Percentiles rank a stretch among this genome's conserved stretches.
phyloP scores from a whole-genome alignment of 2,329 filamentous ascomycete genomes.

The Pseudogymnoascus sp. region DNA sequence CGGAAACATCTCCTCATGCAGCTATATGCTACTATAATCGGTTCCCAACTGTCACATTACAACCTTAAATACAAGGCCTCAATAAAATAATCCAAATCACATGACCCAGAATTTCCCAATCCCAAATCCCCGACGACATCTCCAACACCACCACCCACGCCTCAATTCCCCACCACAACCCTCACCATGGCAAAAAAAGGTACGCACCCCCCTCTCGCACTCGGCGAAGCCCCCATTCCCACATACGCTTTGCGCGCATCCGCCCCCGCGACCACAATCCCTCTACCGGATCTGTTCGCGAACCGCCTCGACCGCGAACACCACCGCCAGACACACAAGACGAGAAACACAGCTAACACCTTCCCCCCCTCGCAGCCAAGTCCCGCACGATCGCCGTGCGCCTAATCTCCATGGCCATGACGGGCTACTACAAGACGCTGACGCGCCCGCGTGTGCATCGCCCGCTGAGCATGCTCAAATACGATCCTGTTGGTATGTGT shows the following conservation, averaged over 20 bases:
- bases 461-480: slow-evolving; percentile 96
- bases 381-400: slow-evolving; percentile 88
- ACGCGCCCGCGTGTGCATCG: slow-evolving; percentile 70
- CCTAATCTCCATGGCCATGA: slow-evolving; percentile 97
- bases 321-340: neutral
- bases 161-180: slow-evolving; percentile 6
- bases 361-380: slow-evolving; percentile 45
- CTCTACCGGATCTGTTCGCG: neutral
- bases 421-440: slow-evolving; percentile 92
- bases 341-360: neutral
- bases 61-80: neutral
- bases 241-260: neutral
- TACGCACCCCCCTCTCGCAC: slow-evolving; percentile 17
- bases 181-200: slow-evolving; percentile 38
- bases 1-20: neutral
- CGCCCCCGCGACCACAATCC: no score
- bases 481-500: slow-evolving; percentile 84
- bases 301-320: neutral
- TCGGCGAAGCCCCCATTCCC: neutral
- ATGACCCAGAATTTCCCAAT: slow-evolving; percentile 2
- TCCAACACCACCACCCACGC: neutral
- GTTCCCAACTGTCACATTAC: neutral
- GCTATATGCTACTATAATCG: no score
- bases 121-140: neutral
- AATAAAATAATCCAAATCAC: neutral